Evolutionary conservation across 179 eudicot species (phyloP), one percentile per base, ranked within the genome.

Genomic region (Silene noctiflora): DNA sequence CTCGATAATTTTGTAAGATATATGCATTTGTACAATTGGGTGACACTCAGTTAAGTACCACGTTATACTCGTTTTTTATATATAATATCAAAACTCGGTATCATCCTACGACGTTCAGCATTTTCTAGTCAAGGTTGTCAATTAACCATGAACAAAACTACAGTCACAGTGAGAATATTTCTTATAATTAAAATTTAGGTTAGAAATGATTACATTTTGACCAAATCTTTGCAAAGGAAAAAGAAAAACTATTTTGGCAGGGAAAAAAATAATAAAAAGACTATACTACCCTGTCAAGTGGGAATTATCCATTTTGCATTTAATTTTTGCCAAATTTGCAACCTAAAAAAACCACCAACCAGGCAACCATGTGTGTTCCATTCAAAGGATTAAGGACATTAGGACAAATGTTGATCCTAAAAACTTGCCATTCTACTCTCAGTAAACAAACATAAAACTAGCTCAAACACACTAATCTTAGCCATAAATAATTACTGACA

Each of bases 391-490:
- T 3, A 33, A 33, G 39, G 6, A 51, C 17, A 51, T 12, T 51
- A 12, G 17, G 56, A 14, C 17, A 51, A 51, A 51, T 51, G 56
- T 51, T 24, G 35, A 63, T 63, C 67, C 67, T 24, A 63, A 63
- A 25, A 63, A 24, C 33, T 24, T 12, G 67, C 67, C 35, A 63
- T 11, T 63, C n/a, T 63, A 63, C 67, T 63, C 67, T 63, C 35
- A 12, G 13, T 11, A 9, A 63, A 63, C 35, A 24, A 14, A n/a
- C 71, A 29, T 31, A 66, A 67, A 67, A 6, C 25, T 7, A 19
- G 27, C 72, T 39, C 56, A 68, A 66, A 19, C 62, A 31, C 69
- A 31, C 71, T 33, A 67, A 67, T 33, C n/a, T 51, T 14, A 51
- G 56, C 14, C 56, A 14, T 51, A 51, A 39, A 0, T 39, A 6